Conservation (phyloP, 73 alveolate genomes). For the Symbiodinium pilosum region DNA sequence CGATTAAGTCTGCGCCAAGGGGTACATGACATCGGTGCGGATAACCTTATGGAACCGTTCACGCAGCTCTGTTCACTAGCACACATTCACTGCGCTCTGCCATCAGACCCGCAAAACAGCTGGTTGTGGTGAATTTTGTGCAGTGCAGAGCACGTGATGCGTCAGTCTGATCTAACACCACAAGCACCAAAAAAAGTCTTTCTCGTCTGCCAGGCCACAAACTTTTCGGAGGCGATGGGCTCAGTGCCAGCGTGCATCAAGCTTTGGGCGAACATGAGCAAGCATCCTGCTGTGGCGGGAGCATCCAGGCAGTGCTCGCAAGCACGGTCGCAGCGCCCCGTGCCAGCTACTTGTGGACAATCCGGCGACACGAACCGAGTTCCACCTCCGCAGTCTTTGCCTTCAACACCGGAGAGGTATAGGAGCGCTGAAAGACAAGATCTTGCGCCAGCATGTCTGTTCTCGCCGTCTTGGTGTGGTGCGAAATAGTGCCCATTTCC, state of each 20-base stretch:
- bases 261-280: slow-evolving; percentile 55
- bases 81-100: not conserved
- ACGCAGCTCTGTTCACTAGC: not conserved
- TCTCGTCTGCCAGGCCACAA: not conserved
- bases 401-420: not conserved
- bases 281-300: slow-evolving; percentile 23
- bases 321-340: slow-evolving; percentile 72
- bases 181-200: too few species aligned
- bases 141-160: too few species aligned
- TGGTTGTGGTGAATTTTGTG: too few species aligned
- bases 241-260: slow-evolving; percentile 86
- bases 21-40: slow-evolving; percentile 69
- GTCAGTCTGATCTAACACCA: too few species aligned
- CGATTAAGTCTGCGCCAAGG: not conserved
- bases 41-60: slow-evolving; percentile 3
- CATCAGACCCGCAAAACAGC: not conserved
- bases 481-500: slow-evolving; percentile 88
- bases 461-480: slow-evolving; percentile 93
- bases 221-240: slow-evolving; percentile 52
- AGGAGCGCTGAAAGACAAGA: slow-evolving; percentile 60
- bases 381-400: not conserved
- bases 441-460: slow-evolving; percentile 20
- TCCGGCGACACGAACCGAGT: slow-evolving; percentile 64
- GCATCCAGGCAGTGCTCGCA: slow-evolving; percentile 58
- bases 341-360: slow-evolving; percentile 51